Base-by-base conservation (phyloP, 2,329 filamentous ascomycete genomes). In the Arachnomyces sp. region DNA sequence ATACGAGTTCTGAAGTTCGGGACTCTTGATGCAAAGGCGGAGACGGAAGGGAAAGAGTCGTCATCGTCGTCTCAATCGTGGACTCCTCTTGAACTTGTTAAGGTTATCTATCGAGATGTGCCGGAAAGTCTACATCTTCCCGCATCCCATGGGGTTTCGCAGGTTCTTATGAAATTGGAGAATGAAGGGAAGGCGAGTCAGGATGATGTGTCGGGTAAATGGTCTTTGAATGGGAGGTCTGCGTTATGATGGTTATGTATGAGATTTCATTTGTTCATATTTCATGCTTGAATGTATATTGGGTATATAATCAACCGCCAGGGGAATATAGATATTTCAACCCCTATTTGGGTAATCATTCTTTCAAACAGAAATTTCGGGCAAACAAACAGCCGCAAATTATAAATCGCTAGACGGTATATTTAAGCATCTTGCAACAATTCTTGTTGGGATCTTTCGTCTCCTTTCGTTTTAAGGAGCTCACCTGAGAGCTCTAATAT, bases 31-130 rank as follows among this genome's bases (percentile, higher is more conserved):
- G 51, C 57, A 12, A 43, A 44, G 7, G 50, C 15, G 11, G 40
- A 54, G 3, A 52, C 46, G 2, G 55, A 59, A 35, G 30, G 34
- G 14, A 47, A 39, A 28, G 55, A 53, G 56, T 60, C 58, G 52
- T 59, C 58, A 13, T n/a, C 47, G 31, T 8, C 30, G 17, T n/a
- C 11, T n/a, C 35, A 37, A 38, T 33, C 47, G 2, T 87, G 83
- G 84, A 77, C 75, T 5, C 73, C 79, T 7, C 82, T 87, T 74
- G 86, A 90, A 43, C 70, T 96, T 47, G 90, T 95, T n/a, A 85
- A 84, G 61, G 68, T 84, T 25, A 86, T 98, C 28, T 98, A 98
- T 60, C 74, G 73, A 39, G 80, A 86, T 52, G 81, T 94, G 15
- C 82, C 85, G 0, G 78, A 84, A 58, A 78, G 73, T 53, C 68